phyloP scores from a whole-genome alignment of 1,139 yeast species.

The Nakaseomyces bracarensis region DNA sequence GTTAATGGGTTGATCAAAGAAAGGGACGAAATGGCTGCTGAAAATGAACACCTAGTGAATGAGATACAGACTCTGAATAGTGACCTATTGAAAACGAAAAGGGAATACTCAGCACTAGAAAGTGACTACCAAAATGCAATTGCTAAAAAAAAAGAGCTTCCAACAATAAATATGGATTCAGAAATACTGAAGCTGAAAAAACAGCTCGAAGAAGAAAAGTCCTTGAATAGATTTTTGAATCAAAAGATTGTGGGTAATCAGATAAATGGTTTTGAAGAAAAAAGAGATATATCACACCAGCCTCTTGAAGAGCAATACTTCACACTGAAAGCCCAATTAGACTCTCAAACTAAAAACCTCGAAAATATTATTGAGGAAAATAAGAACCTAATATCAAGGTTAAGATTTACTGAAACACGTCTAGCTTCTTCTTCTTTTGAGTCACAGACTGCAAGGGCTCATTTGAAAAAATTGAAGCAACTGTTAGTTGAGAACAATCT shows the following conservation, averaged over 20 bases:
- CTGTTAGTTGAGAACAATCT: slow-evolving; percentile 25
- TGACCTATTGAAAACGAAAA: slow-evolving; percentile 23
- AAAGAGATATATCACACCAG: slow-evolving; percentile 7
- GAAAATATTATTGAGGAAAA: slow-evolving; percentile 50
- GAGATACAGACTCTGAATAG: slow-evolving; percentile 20
- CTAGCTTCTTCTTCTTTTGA: slow-evolving; percentile 48
- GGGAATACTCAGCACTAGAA: slow-evolving; percentile 26
- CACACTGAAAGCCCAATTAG: slow-evolving; percentile 40
- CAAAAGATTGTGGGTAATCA: slow-evolving; percentile 16
- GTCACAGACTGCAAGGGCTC: slow-evolving; percentile 40
- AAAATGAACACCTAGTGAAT: slow-evolving; percentile 14
- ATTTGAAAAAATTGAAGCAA: slow-evolving; percentile 33
- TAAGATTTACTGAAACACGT: slow-evolving; percentile 48
- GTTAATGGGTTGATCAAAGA: slow-evolving; percentile 25
- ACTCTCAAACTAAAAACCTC: slow-evolving; percentile 44
- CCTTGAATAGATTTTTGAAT: slow-evolving; percentile 25
- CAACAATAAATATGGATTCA: slow-evolving; percentile 14
- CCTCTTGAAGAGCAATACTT: slow-evolving; percentile 14
- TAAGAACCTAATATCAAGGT: slow-evolving; percentile 46
- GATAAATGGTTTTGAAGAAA: slow-evolving; percentile 6
- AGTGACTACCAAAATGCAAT: slow-evolving; percentile 26
- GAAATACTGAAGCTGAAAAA: slow-evolving; percentile 22
- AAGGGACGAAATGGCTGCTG: slow-evolving; percentile 22
- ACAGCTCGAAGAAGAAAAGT: slow-evolving; percentile 23
- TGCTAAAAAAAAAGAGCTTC: slow-evolving; percentile 13